Conservation (phyloP, 371 early-diverging fungal species). For the Mucor racemosus region DNA sequence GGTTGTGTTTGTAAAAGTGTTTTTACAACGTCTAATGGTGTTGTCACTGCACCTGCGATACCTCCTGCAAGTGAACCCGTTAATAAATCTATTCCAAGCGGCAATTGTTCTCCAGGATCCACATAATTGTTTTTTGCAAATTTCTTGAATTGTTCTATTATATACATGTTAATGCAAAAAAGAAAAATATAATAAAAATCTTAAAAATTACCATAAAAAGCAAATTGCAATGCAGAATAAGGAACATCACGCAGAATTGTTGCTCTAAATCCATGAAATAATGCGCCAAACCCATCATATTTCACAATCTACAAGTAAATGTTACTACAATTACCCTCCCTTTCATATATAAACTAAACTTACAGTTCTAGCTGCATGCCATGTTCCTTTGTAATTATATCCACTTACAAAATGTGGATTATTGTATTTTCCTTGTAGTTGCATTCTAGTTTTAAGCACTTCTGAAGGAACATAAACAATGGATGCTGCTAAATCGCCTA, state of each 20-base stretch:
- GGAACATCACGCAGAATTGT: constrained; percentile 75
- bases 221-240: constrained; percentile 76
- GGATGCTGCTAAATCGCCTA: constrained; percentile 77
- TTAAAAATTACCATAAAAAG: constrained; percentile 64
- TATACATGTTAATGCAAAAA: background rate
- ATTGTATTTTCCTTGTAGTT: constrained; percentile 80
- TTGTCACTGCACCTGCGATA: constrained; percentile 72
- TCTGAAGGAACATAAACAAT: constrained; percentile 81
- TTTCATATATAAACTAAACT: background rate
- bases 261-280: constrained; percentile 72
- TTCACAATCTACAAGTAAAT: constrained; percentile 57
- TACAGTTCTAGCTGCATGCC: constrained; percentile 74
- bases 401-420: constrained; percentile 78
- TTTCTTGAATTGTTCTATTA: constrained; percentile 51
- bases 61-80: constrained; percentile 72
- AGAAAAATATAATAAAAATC: background rate
- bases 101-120: constrained; percentile 41
- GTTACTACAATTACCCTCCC: background rate
- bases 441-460: constrained; percentile 82
- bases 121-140: constrained; percentile 39
- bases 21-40: constrained; percentile 74
- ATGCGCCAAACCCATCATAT: constrained; percentile 65
- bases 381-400: constrained; percentile 75
- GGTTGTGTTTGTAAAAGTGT: constrained; percentile 74
- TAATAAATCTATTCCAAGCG: constrained; percentile 56